Conservation (phyloP, 23 red algal species). For the Chondrus crispus region DNA sequence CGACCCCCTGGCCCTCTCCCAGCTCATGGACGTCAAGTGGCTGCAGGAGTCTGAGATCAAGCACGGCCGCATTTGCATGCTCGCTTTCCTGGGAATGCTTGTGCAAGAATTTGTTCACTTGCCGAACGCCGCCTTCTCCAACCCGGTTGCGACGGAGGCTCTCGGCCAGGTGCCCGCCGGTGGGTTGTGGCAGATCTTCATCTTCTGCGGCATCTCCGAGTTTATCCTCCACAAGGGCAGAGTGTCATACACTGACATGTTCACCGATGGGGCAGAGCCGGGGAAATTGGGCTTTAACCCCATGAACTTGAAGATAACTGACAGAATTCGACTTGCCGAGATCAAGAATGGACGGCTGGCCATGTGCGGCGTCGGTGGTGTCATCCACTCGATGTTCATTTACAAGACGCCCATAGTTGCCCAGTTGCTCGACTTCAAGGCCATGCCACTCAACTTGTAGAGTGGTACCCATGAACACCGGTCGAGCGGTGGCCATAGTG, state of each 20-base stretch:
- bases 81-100: constrained; percentile 84
- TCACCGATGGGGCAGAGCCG: constrained; percentile 76
- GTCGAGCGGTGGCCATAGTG: no score
- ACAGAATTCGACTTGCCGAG: constrained; percentile 65
- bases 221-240: constrained; percentile 75
- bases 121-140: constrained; percentile 55
- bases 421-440: constrained; percentile 82
- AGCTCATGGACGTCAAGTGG: constrained; percentile 79
- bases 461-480: no score
- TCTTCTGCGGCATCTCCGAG: constrained; percentile 79
- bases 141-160: constrained; percentile 76
- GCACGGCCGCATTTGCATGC: constrained; percentile 93
- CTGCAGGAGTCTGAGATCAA: constrained; percentile 96
- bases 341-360: constrained; percentile 96
- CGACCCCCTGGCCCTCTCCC: constrained; percentile 90
- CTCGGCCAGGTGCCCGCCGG: constrained; percentile 76
- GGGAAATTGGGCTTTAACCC: constrained; percentile 93
- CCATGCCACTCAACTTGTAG: constrained; percentile 40
- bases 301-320: constrained; percentile 59
- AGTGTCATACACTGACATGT: constrained; percentile 74
- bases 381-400: constrained; percentile 80
- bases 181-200: constrained; percentile 89
- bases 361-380: constrained; percentile 82
- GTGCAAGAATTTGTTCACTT: constrained; percentile 73
- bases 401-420: constrained; percentile 70